Percentiles rank a stretch among this genome's conserved stretches.
Evolutionary conservation across 1,284 basidiomycete species (phyloP).

Genomic region (Marasmius fiardii): DNA sequence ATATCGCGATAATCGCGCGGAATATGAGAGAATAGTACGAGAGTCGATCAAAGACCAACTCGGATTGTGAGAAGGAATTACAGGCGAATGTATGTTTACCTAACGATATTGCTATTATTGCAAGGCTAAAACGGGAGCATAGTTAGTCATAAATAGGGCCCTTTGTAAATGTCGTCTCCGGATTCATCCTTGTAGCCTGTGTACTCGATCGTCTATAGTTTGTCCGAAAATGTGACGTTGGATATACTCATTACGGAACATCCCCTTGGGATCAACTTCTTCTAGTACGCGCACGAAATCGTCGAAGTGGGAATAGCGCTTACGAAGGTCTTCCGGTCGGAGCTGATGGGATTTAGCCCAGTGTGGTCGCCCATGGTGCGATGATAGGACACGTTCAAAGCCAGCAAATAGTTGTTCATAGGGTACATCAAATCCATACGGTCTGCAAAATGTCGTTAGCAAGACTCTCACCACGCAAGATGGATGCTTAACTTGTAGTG

Average conservation of each 20-base stretch:
- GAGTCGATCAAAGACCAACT: conserved; percentile 71
- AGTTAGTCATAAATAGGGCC: not conserved
- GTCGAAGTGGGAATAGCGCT: conserved; percentile 81
- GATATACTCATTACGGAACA: conserved; percentile 81
- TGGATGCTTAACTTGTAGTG: conserved; percentile 77
- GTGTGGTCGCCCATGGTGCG: conserved; percentile 85
- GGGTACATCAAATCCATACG: conserved; percentile 86
- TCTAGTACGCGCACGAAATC: conserved; percentile 75
- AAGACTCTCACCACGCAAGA: conserved; percentile 10
- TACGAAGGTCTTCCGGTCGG: conserved; percentile 61
- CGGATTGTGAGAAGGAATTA: conserved; percentile 45
- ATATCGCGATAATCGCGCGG: conserved; percentile 82
- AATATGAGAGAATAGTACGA: conserved; percentile 72
- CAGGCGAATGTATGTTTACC: conserved; percentile 2
- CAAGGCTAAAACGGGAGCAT: conserved; percentile 14
- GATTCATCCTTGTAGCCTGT: conserved; percentile 36
- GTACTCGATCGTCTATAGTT: conserved; percentile 48
- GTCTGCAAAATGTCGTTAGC: conserved; percentile 45
- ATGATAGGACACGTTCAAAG: conserved; percentile 76
- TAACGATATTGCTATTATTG: not conserved
- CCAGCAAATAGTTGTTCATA: conserved; percentile 80
- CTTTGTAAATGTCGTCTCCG: not conserved
- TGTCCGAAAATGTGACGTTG: conserved; percentile 70
- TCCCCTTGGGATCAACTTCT: conserved; percentile 75
- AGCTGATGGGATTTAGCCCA: conserved; percentile 95